Base-by-base conservation (phyloP, 2,329 filamentous ascomycete genomes). In the Zymoseptoria tritici region DNA sequence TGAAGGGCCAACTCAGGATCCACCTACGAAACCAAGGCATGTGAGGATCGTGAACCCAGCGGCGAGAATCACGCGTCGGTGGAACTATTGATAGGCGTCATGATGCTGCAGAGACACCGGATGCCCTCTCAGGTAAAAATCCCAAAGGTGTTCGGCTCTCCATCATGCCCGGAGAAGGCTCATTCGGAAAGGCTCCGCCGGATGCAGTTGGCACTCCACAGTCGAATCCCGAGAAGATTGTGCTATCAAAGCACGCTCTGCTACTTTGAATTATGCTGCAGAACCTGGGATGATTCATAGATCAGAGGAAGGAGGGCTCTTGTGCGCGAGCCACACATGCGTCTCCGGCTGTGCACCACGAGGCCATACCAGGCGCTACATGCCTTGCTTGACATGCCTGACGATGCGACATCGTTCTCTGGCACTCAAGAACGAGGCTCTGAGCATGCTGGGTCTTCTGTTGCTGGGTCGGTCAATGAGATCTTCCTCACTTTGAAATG, bases 31-130 rank as follows among this genome's bases (percentile, higher is more conserved):
- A 56, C 59, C 60, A 62, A 62, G 56, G 58, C 60, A 36, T 55
- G 59, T 52, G 58, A 65, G 60, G 50, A 54, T 56, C 49, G 49
- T 57, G 49, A 57, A 55, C 55, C 62, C 62, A 61, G 57, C 49
- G 46, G 54, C 57, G 56, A 58, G 60, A 58, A 57, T 63, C n/a
- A 56, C 60, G 58, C 63, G 58, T 62, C 59, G 56, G 58, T 57
- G 61, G 62, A 60, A 63, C 66, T 68, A 67, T 66, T 64, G 62
- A 64, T 67, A 67, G 66, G 57, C 58, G 36, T 46, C 36, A 46
- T 46, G 36, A 46, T 53, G 52, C 52, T 26, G 20, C 22, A 53
- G 20, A 19, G 8, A 53, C 22, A 31, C 52, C 52, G 36, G 16
- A n/a, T 46, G 36, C 36, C 13, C 11, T 13, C 49, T 60, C 53